Evolutionary conservation across 305 asterid genomes (phyloP).

Genomic region (Rubia balearica): DNA sequence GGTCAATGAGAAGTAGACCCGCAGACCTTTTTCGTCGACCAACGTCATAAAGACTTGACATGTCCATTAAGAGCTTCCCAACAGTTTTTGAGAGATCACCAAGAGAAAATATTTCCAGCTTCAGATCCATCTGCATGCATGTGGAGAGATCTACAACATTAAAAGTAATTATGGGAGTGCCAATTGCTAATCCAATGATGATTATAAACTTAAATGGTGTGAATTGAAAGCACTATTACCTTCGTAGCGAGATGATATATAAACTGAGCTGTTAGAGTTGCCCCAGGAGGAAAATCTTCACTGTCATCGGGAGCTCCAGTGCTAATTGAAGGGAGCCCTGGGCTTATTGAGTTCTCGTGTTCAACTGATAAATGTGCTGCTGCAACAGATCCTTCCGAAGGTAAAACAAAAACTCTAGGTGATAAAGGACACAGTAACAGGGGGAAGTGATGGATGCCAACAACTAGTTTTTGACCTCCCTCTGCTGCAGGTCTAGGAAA

Average conservation of each 20-base stretch:
- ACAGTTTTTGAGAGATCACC: slow-evolving; percentile 85
- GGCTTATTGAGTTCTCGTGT: slow-evolving; percentile 77
- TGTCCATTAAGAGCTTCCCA: slow-evolving; percentile 88
- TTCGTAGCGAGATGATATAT: slow-evolving; percentile 77
- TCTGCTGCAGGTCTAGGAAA: slow-evolving; percentile 34
- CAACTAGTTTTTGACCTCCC: slow-evolving; percentile 48
- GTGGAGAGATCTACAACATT: slow-evolving; percentile 23
- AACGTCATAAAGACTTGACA: slow-evolving; percentile 97
- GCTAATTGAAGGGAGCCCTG: slow-evolving; percentile 81
- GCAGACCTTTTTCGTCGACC: slow-evolving; percentile 90
- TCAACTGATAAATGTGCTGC: slow-evolving; percentile 71
- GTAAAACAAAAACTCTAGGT: slow-evolving; percentile 83
- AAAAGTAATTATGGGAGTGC: slow-evolving; percentile 6
- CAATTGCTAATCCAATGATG: background rate
- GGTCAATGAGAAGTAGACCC: slow-evolving; percentile 79
- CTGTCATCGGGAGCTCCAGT: slow-evolving; percentile 54
- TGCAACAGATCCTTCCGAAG: slow-evolving; percentile 92
- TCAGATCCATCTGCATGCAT: slow-evolving; percentile 92
- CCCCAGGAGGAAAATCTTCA: slow-evolving; percentile 83
- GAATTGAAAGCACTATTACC: slow-evolving; percentile 38
- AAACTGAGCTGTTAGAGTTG: slow-evolving; percentile 85
- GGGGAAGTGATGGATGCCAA: slow-evolving; percentile 82
- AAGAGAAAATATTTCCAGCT: slow-evolving; percentile 92
- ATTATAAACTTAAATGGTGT: slow-evolving; percentile 8
- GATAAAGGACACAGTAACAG: slow-evolving; percentile 80